Evolutionary conservation across 192 early-diverging fungal species (phyloP), one percentile per base, ranked within the genome.

Genomic region (Chytriomyces sp.): DNA sequence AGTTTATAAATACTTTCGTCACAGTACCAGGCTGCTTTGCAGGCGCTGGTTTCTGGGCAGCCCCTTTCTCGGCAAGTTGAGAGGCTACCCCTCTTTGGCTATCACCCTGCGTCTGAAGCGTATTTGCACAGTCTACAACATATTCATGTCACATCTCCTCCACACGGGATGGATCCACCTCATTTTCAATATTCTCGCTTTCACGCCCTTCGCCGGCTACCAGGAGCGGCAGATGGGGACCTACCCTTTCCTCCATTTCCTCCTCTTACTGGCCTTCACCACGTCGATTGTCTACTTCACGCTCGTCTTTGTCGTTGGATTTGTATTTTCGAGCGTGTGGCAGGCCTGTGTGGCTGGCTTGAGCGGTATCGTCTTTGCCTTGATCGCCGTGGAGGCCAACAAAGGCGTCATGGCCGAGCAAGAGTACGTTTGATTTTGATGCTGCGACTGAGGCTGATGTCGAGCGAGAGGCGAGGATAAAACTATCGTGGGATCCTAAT

Each of bases 121-220:
- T 22, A 49, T n/a, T 22, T 49, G 44, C 44, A n/a, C 44, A 14
- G 22, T 14, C 44, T 3, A 22, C 44, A 49, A 57, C 68, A 7
- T 70, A 5, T 40, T 70, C 57, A 57, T 70, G 56, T 52, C 25
- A n/a, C 49, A 70, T 39, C 39, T 70, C 37, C 57, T 70, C 33
- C 68, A 70, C 30, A 70, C 37, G 59, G 68, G 68, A 28, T 70
- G 68, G 68, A 7, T 70, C 68, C 68, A 70, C 57, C 57, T 70
- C 34, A 10, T 70, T 10, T 39, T 70, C 53, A 70, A 70, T 31
- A 59, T 59, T 26, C 54, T 70, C 26, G 54, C 56, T 17, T 70
- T 70, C 32, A 39, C 36, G 12, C 68, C 56, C 26, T 59, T 70
- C 33, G 68, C 40, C 6, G 53, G 54, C 19, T 56, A 68, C 32